phyloP scores from a whole-genome alignment of 345 rosid genomes.

The Syzygium grande region DNA sequence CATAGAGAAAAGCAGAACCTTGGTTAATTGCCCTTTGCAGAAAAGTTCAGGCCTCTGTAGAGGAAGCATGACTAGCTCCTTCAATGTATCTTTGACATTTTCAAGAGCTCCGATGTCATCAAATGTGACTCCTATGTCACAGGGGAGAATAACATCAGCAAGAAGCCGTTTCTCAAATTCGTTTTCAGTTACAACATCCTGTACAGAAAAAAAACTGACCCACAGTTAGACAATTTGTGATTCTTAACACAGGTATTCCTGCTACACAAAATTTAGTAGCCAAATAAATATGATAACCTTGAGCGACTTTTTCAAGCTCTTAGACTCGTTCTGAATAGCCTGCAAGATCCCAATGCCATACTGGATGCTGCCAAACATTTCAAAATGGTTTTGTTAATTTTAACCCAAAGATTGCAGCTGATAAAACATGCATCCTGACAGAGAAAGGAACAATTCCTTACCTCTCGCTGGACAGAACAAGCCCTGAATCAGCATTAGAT shows the following conservation, averaged over 20 bases:
- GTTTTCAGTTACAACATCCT: slow-evolving; percentile 84
- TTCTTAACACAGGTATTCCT: background rate
- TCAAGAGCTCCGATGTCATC: slow-evolving; percentile 93
- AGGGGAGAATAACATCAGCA: slow-evolving; percentile 77
- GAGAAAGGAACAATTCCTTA: slow-evolving; percentile 14
- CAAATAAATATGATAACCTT: slow-evolving; percentile 40
- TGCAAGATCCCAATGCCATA: slow-evolving; percentile 63
- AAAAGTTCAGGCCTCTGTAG: slow-evolving; percentile 83
- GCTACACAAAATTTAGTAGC: background rate
- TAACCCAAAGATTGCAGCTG: slow-evolving; percentile 1
- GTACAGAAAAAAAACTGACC: slow-evolving; percentile 1
- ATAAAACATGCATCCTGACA: slow-evolving; percentile 8
- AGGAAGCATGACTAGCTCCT: slow-evolving; percentile 93
- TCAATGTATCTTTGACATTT: slow-evolving; percentile 81
- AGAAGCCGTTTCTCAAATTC: slow-evolving; percentile 79
- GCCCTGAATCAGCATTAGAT: slow-evolving; percentile 41
- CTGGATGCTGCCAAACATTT: slow-evolving; percentile 53
- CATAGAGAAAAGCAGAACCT: slow-evolving; percentile 32
- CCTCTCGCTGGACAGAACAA: slow-evolving; percentile 72
- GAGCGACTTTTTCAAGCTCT: slow-evolving; percentile 74
- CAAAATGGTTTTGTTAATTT: slow-evolving; percentile 13
- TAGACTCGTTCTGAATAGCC: slow-evolving; percentile 60
- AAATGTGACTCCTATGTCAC: slow-evolving; percentile 82
- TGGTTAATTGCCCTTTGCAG: slow-evolving; percentile 80
- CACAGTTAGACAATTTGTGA: background rate